phyloP scores from a whole-genome alignment of 2,329 filamentous ascomycete genomes.

The Aspergillus novoparasiticus region DNA sequence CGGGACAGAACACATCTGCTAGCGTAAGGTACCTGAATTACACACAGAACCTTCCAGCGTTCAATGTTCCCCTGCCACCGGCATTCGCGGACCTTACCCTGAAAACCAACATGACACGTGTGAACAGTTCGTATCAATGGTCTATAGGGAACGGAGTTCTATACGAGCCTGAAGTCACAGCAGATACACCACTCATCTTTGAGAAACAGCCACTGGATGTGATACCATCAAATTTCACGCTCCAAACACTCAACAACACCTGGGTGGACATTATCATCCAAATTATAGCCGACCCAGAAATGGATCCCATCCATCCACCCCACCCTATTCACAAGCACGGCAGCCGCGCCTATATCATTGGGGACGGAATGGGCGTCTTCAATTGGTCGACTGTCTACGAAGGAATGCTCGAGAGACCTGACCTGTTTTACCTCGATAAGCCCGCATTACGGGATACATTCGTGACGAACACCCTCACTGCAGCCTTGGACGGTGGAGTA shows the following conservation, averaged over 20 bases:
- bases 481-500: not conserved
- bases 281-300: not conserved
- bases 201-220: not conserved
- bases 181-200: not conserved
- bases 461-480: not conserved
- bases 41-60: not conserved
- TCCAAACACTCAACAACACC: not conserved
- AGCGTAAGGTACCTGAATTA: not conserved
- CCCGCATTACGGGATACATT: not conserved
- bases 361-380: not conserved
- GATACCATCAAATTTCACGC: not conserved
- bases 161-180: not conserved
- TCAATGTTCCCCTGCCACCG: not conserved
- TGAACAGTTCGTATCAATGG: constrained; percentile 2
- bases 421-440: constrained; percentile 1
- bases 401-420: not conserved
- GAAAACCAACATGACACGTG: not conserved
- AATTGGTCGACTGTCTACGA: constrained; percentile 3
- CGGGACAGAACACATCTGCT: not conserved
- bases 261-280: constrained; percentile 3
- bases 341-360: not conserved
- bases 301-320: constrained; percentile 1
- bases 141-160: not conserved
- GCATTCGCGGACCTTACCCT: not conserved
- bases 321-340: constrained; percentile 4